Percentiles rank a stretch among this genome's conserved stretches.
Conservation (phyloP, 345 rosid species). For the Acer campestre region DNA sequence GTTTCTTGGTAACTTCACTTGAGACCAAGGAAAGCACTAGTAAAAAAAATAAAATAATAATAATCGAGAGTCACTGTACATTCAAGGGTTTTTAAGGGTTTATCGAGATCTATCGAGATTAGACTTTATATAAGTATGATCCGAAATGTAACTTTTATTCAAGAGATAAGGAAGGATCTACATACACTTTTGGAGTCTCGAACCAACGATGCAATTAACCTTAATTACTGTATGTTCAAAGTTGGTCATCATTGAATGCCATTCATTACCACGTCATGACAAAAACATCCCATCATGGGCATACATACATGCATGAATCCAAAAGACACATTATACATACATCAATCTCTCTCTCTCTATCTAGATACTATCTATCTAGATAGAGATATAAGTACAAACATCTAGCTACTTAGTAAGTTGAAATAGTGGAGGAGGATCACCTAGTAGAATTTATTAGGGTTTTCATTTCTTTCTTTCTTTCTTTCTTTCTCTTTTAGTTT, state of each 20-base stretch:
- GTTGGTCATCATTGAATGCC: slow-evolving; percentile 41
- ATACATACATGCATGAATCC: slow-evolving; percentile 44
- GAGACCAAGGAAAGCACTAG: slow-evolving; percentile 22
- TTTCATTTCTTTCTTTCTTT: neutral
- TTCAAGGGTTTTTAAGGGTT: no score
- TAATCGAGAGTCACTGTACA: neutral
- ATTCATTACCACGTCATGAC: slow-evolving; percentile 44
- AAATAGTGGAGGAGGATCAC: slow-evolving; percentile 49
- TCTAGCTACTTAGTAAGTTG: slow-evolving; percentile 44
- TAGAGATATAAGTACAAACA: slow-evolving; percentile 56
- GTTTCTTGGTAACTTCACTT: slow-evolving; percentile 36
- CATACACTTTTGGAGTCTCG: no score
- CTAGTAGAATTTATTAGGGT: slow-evolving; percentile 34
- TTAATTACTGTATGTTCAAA: slow-evolving; percentile 8
- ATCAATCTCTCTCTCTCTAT: slow-evolving; percentile 19
- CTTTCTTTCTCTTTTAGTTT: slow-evolving; percentile 6
- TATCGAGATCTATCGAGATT: no score
- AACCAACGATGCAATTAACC: no score
- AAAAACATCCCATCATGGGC: slow-evolving; percentile 55
- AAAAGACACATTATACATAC: slow-evolving; percentile 27
- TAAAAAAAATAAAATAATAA: neutral
- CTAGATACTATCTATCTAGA: slow-evolving; percentile 21
- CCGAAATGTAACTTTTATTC: no score
- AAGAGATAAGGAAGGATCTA: no score
- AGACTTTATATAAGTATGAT: no score